A percentile compares a stretch with the other conserved stretches of the same genome.
These are phyloP conservation scores for Aplosporella prunicola DNA, from an alignment of 2,329 filamentous ascomycete genomes.

Conservation along the genomic window DNA sequence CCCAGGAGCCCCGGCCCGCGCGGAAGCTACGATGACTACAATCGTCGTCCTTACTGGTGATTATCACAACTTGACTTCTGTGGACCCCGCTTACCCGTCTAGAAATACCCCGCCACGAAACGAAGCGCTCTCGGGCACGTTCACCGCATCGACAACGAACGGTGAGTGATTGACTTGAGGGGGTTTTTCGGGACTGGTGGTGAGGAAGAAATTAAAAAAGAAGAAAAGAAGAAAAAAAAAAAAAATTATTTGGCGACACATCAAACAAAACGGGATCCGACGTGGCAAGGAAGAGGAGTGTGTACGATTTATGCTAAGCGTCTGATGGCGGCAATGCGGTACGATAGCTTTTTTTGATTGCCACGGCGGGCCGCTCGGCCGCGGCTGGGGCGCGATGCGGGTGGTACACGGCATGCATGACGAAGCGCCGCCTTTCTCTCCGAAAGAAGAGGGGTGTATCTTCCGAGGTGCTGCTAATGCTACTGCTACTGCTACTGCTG, in stretches of 20 bases:
- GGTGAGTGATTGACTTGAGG: neutral
- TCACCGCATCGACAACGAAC: neutral
- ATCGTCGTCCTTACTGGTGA: slow-evolving; percentile 41
- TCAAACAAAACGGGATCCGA: no score
- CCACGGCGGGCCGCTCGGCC: neutral
- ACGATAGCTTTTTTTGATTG: neutral
- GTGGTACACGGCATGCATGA: neutral
- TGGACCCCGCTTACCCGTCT: slow-evolving; percentile 8
- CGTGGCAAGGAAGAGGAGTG: no score
- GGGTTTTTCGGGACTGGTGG: neutral
- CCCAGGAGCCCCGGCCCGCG: slow-evolving; percentile 49
- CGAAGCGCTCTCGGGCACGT: slow-evolving; percentile 5
- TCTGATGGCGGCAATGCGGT: neutral
- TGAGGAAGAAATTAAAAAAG: neutral
- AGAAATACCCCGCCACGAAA: slow-evolving; percentile 7
- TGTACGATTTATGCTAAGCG: neutral
- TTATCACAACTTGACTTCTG: slow-evolving; percentile 10
- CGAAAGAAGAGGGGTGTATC: no score
- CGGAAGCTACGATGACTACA: slow-evolving; percentile 47
- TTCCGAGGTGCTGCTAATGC: no score
- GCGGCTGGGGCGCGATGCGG: neutral
- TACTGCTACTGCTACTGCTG: no score
- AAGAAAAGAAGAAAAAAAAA: neutral
- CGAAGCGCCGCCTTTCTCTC: no score
- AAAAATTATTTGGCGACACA: neutral